These are phyloP conservation scores for Prunus mongolica DNA, from an alignment of 306 rosid genomes.

Conservation along the genomic window DNA sequence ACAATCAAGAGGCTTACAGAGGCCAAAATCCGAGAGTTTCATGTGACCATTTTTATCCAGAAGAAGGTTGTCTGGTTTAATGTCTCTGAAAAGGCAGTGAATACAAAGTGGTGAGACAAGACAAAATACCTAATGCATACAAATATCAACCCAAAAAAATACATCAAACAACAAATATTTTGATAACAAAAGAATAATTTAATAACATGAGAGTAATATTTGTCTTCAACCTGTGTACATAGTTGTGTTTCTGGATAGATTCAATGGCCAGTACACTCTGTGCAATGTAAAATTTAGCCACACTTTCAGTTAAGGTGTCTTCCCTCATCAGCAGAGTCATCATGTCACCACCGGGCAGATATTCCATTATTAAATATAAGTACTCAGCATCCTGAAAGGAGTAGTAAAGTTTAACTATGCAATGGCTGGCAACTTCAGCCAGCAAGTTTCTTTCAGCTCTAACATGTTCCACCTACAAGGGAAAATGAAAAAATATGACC, in stretches of 20 bases:
- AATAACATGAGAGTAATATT: conserved; percentile 14
- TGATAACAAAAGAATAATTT: conserved; percentile 2
- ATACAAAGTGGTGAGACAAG: conserved; percentile 19
- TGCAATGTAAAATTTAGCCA: conserved; percentile 90
- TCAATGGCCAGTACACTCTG: conserved; percentile 97
- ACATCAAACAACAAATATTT: conserved; percentile 11
- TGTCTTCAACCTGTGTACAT: conserved; percentile 80
- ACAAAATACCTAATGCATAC: neutral
- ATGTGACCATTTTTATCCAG: conserved; percentile 91
- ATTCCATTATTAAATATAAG: conserved; percentile 94
- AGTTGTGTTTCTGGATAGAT: conserved; percentile 92
- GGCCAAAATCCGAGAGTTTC: conserved; percentile 99
- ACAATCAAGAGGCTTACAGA: conserved; percentile 96
- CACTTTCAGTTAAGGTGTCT: conserved; percentile 81
- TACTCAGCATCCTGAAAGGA: conserved; percentile 94
- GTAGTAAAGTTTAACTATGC: conserved; percentile 97
- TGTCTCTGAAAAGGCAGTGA: conserved; percentile 62
- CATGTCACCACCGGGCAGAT: conserved; percentile 97
- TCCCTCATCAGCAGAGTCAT: conserved; percentile 97
- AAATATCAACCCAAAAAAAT: neutral
- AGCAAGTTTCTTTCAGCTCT: conserved; percentile 97
- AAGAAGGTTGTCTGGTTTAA: conserved; percentile 95
- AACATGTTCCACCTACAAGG: conserved; percentile 87
- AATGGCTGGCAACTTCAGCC: conserved; percentile 98
- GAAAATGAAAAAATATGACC: conserved; percentile 1